These are phyloP conservation scores for Solanum appendiculatum DNA, from an alignment of 257 asterid genomes.

Conservation along the genomic window DNA sequence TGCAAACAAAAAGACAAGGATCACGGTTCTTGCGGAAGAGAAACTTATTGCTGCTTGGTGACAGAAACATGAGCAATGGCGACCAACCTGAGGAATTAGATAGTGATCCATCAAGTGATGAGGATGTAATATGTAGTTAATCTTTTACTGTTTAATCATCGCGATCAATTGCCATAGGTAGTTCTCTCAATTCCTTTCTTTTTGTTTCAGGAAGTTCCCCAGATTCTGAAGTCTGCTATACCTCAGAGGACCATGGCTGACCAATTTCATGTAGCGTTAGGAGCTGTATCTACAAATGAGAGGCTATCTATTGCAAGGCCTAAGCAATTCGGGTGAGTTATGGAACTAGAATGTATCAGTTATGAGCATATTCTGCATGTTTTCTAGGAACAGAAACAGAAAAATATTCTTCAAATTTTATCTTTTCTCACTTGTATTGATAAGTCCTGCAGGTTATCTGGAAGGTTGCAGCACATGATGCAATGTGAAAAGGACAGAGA, in stretches of 20 bases:
- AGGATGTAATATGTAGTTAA: constrained; percentile 38
- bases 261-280: constrained; percentile 70
- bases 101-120: constrained; percentile 28
- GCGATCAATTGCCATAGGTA: constrained; percentile 4
- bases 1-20: constrained; percentile 19
- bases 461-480: constrained; percentile 59
- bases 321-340: constrained; percentile 39
- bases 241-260: constrained; percentile 59
- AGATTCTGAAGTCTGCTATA: constrained; percentile 13
- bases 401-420: background rate
- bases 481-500: constrained; percentile 66
- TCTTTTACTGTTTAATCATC: constrained; percentile 2
- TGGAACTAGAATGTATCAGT: constrained; percentile 9
- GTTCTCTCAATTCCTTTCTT: constrained; percentile 5
- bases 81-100: constrained; percentile 39
- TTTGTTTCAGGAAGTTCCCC: constrained; percentile 46
- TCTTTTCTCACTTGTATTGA: background rate
- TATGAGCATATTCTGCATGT: background rate
- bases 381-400: background rate
- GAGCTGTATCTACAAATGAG: constrained; percentile 23
- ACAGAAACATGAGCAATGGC: constrained; percentile 26
- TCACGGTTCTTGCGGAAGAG: constrained; percentile 9
- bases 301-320: constrained; percentile 20
- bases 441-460: constrained; percentile 33
- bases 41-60: constrained; percentile 20